A percentile compares a stretch with the other conserved stretches of the same genome.
phyloP scores from a whole-genome alignment of 345 rosid genomes.

The Citrus australasica region DNA sequence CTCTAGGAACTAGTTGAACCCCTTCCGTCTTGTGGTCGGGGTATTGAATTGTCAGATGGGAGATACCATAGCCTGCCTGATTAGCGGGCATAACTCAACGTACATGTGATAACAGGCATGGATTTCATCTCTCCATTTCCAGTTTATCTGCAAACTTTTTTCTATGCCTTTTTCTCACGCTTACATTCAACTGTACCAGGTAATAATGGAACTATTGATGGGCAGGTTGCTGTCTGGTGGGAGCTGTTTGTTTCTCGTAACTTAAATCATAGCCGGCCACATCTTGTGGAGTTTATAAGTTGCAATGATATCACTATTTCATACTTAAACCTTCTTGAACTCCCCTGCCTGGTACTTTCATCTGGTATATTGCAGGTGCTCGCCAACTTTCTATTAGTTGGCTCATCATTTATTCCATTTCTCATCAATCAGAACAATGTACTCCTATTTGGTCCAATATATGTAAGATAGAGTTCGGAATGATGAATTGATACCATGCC shows the following conservation, averaged over 20 bases:
- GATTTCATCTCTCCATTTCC: not conserved
- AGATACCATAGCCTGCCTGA: constrained; percentile 46
- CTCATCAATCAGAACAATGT: not conserved
- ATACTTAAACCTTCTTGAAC: constrained; percentile 44
- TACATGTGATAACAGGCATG: constrained; percentile 54
- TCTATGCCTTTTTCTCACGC: not conserved
- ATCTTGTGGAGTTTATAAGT: constrained; percentile 49
- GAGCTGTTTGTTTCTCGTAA: constrained; percentile 36
- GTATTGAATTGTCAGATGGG: constrained; percentile 40
- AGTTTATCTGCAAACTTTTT: not conserved
- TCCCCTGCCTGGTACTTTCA: constrained; percentile 66
- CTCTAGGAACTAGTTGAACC: constrained; percentile 40
- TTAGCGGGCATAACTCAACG: constrained; percentile 31
- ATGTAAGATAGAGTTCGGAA: not conserved
- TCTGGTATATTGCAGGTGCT: constrained; percentile 59
- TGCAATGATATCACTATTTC: constrained; percentile 43
- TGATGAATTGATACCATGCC: not conserved
- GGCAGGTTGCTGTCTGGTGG: constrained; percentile 72
- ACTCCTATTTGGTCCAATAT: not conserved
- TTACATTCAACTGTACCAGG: constrained; percentile 27
- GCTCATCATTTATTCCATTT: not conserved
- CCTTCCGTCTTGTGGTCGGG: constrained; percentile 48
- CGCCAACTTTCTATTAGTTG: not conserved
- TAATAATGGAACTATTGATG: constrained; percentile 62
- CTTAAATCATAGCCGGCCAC: constrained; percentile 44